These are phyloP conservation scores for grape (Vitis vinifera) DNA, from an alignment of 164 flowering plant genomes.

Conservation along the genomic window ASM3070453v1 NC_081820.1:99001-99500, in stretches of 20 bases:
- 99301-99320: neutral
- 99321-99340: neutral
- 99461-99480: conserved; percentile 87
- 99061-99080: conserved; percentile 44
- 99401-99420: neutral
- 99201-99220: too few relatives aligned
- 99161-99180: neutral
- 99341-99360: neutral
- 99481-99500: conserved; percentile 81
- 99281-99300: neutral
- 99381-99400: neutral
- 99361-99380: too few relatives aligned
- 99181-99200: neutral
- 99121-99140: conserved; percentile 12
- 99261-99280: too few relatives aligned
- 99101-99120: conserved; percentile 92
- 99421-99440: conserved; percentile 32
- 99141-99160: neutral
- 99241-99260: too few relatives aligned
- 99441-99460: conserved; percentile 91
- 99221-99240: too few relatives aligned
- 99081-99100: conserved; percentile 67
- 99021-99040: conserved; percentile 69
- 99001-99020: conserved; percentile 60
- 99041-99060: conserved; percentile 33